These are phyloP conservation scores for Globisporangium uncinulatum DNA, from an alignment of 352 stramenopile species.

Conservation along the genomic window DNA sequence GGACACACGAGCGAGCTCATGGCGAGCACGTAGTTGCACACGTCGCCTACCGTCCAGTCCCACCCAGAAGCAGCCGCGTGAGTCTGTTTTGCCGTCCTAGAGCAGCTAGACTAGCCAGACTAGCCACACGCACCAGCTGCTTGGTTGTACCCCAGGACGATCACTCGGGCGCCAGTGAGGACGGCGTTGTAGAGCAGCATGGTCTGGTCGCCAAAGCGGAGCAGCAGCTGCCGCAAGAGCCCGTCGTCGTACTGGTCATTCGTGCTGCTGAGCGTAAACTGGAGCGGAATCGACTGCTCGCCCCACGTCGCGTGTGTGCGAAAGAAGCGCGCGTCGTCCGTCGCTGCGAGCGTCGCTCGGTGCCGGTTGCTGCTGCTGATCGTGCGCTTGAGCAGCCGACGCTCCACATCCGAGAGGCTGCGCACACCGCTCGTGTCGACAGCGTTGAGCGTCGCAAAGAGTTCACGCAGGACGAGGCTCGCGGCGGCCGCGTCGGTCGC, in stretches of 20 bases:
- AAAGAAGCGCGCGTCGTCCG: conserved; percentile 52
- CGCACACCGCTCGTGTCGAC: conserved; percentile 56
- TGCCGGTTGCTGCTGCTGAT: conserved; percentile 42
- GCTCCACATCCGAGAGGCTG: conserved; percentile 69
- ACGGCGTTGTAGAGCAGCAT: conserved; percentile 87
- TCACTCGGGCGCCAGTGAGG: conserved; percentile 67
- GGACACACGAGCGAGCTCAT: conserved; percentile 81
- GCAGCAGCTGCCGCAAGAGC: conserved; percentile 55
- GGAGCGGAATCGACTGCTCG: conserved; percentile 55
- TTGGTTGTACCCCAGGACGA: conserved; percentile 83
- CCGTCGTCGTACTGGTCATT: conserved; percentile 82
- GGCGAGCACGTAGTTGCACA: conserved; percentile 85
- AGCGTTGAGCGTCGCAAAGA: conserved; percentile 69
- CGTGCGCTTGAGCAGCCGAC: conserved; percentile 66
- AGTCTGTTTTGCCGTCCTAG: background rate
- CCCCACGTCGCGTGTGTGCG: conserved; percentile 49
- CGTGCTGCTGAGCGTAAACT: conserved; percentile 80
- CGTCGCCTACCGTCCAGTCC: conserved; percentile 30
- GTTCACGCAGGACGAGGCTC: conserved; percentile 42
- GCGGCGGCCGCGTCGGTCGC: conserved; percentile 37
- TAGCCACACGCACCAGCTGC: conserved; percentile 33
- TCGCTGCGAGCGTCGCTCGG: conserved; percentile 25
- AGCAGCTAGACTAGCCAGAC: too few relatives aligned
- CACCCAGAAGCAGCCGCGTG: background rate
- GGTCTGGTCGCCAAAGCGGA: conserved; percentile 78